These are phyloP conservation scores for Aspergillus fumigatus DNA, from an alignment of 2,329 filamentous ascomycete species.

Conservation along the genomic window DNA sequence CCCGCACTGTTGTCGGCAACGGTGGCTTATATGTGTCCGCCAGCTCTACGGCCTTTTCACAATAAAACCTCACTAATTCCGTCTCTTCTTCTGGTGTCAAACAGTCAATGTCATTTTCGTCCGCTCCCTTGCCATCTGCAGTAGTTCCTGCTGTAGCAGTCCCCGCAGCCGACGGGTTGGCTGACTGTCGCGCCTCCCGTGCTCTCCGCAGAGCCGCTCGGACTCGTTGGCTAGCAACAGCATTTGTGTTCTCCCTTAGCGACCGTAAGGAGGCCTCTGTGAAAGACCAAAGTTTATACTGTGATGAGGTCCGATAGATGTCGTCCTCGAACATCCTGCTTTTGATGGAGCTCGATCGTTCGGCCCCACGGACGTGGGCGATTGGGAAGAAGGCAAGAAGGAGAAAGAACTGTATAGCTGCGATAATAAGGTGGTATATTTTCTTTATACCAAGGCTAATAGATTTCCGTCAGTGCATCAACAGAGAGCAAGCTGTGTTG, in stretches of 20 bases:
- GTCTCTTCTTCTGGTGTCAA: conserved; percentile 80
- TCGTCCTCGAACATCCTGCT: conserved; percentile 76
- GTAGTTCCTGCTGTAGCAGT: conserved; percentile 28
- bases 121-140: conserved; percentile 26
- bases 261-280: conserved; percentile 66
- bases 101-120: conserved; percentile 60
- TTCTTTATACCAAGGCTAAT: neutral
- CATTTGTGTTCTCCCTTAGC: conserved; percentile 74
- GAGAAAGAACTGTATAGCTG: neutral
- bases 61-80: conserved; percentile 75
- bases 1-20: conserved; percentile 57
- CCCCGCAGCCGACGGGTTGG: conserved; percentile 28
- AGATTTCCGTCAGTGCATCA: neutral
- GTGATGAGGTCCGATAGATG: conserved; percentile 81
- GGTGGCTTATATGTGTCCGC: conserved; percentile 55
- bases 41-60: conserved; percentile 54
- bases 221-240: conserved; percentile 66
- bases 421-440: neutral
- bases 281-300: conserved; percentile 92
- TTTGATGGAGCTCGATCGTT: neutral
- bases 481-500: neutral
- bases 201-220: conserved; percentile 52
- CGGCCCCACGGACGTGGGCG: neutral
- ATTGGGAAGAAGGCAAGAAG: neutral
- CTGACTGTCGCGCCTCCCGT: conserved; percentile 31